Conservation (phyloP, 768 basidiomycete genomes). For the Suillus subluteus region DNA sequence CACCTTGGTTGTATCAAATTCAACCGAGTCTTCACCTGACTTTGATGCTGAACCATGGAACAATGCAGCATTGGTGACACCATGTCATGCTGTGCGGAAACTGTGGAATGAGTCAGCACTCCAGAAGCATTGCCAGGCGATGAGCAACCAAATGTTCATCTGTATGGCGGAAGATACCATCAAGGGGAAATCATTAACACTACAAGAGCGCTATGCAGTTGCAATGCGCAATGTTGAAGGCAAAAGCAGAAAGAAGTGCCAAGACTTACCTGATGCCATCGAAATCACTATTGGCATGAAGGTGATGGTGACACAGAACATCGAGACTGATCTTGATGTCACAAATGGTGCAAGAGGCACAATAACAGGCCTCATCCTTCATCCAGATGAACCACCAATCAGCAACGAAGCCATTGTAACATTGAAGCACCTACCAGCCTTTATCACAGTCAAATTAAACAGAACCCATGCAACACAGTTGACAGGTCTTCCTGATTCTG, state of each 20-base stretch:
- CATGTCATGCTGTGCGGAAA: conserved; percentile 31
- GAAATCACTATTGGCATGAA: conserved; percentile 39
- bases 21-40: no score
- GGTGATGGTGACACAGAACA: conserved; percentile 5
- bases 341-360: no score
- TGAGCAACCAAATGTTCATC: neutral
- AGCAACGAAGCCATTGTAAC: no score
- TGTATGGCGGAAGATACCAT: neutral
- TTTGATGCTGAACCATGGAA: conserved; percentile 28
- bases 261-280: conserved; percentile 24
- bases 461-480: conserved; percentile 30
- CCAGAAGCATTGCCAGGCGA: neutral
- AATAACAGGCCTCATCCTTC: no score
- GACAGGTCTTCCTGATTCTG: conserved; percentile 30
- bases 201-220: neutral
- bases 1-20: no score
- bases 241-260: neutral
- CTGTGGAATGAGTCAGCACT: conserved; percentile 29
- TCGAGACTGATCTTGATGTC: conserved; percentile 21
- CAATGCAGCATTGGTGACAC: conserved; percentile 30
- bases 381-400: no score
- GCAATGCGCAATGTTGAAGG: neutral
- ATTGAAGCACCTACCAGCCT: no score
- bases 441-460: conserved; percentile 18
- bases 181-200: neutral